Percentiles rank a stretch among this genome's conserved stretches.
phyloP scores from a whole-genome alignment of 2,329 filamentous ascomycete genomes.

The Verticillium isaacii region DNA sequence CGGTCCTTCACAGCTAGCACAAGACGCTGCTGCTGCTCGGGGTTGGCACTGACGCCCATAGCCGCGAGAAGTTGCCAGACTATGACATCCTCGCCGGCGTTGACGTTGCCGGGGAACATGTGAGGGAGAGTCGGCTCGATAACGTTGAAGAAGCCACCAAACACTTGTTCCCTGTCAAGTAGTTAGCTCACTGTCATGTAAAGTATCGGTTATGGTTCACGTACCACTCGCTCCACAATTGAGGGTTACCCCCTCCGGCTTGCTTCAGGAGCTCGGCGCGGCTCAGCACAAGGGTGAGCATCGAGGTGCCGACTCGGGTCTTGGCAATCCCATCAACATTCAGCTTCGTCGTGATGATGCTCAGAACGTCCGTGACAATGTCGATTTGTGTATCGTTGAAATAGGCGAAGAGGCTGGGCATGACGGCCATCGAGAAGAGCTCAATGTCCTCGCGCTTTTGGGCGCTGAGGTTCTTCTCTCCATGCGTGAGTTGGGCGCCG shows the following conservation, averaged over 20 bases:
- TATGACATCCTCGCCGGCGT: constrained; percentile 87
- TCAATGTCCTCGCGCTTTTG: constrained; percentile 88
- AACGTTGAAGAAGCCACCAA: constrained; percentile 81
- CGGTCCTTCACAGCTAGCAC: constrained; percentile 96
- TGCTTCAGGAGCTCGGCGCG: constrained; percentile 92
- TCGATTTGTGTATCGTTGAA: constrained; percentile 86
- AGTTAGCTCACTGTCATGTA: constrained; percentile 1
- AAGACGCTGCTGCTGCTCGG: constrained; percentile 90
- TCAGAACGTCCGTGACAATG: constrained; percentile 86
- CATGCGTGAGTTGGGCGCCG: constrained; percentile 68
- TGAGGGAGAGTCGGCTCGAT: constrained; percentile 78
- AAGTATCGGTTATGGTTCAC: constrained; percentile 15
- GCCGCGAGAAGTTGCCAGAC: constrained; percentile 98
- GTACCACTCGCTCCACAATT: constrained; percentile 77
- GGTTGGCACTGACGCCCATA: constrained; percentile 87
- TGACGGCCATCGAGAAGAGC: constrained; percentile 80
- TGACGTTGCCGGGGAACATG: constrained; percentile 89
- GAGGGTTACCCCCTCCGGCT: constrained; percentile 62
- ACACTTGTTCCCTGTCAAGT: constrained; percentile 61
- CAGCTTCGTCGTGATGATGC: constrained; percentile 69
- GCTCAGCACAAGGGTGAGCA: constrained; percentile 91
- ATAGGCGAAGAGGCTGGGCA: constrained; percentile 85
- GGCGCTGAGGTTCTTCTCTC: constrained; percentile 67
- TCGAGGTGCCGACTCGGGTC: constrained; percentile 81
- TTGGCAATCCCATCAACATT: constrained; percentile 81